phyloP scores from a whole-genome alignment of 2,329 filamentous ascomycete genomes.

The Phyllosticta paracitricarpa region DNA sequence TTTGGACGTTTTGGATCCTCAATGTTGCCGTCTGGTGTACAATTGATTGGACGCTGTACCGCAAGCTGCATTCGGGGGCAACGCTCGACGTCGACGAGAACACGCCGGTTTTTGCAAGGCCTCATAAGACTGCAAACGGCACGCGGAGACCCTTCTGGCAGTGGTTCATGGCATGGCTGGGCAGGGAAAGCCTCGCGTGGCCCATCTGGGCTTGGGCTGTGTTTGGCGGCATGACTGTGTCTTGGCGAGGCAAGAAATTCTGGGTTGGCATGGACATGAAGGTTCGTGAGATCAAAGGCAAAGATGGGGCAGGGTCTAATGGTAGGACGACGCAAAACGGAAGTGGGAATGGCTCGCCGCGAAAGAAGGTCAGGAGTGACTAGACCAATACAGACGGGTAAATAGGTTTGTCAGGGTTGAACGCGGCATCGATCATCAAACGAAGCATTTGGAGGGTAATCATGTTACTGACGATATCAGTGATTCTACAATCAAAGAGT shows the following conservation, averaged over 20 bases:
- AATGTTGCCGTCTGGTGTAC: slow-evolving; percentile 62
- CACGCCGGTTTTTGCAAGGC: slow-evolving; percentile 62
- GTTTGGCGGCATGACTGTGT: slow-evolving; percentile 74
- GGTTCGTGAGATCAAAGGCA: slow-evolving; percentile 49
- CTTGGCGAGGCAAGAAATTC: slow-evolving; percentile 78
- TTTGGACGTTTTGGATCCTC: slow-evolving; percentile 54
- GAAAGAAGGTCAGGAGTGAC: neutral
- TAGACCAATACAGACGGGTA: neutral
- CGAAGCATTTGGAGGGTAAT: too few relatives aligned
- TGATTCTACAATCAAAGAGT: too few relatives aligned
- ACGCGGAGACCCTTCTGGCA: slow-evolving; percentile 49
- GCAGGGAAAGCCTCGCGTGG: slow-evolving; percentile 69
- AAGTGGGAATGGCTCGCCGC: neutral
- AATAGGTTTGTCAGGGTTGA: neutral
- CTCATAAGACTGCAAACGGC: slow-evolving; percentile 31
- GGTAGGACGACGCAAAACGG: neutral
- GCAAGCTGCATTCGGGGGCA: slow-evolving; percentile 60
- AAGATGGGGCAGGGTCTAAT: neutral
- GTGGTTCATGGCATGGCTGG: slow-evolving; percentile 78
- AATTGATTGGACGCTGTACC: slow-evolving; percentile 64
- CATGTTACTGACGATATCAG: too few relatives aligned
- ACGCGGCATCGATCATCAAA: neutral
- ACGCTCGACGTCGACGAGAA: slow-evolving; percentile 61
- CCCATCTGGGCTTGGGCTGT: slow-evolving; percentile 90
- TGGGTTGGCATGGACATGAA: slow-evolving; percentile 76